A percentile compares a stretch with the other conserved stretches of the same genome.
phyloP scores from a whole-genome alignment of 192 early-diverging fungal species.

The Paraglomus occultum region DNA sequence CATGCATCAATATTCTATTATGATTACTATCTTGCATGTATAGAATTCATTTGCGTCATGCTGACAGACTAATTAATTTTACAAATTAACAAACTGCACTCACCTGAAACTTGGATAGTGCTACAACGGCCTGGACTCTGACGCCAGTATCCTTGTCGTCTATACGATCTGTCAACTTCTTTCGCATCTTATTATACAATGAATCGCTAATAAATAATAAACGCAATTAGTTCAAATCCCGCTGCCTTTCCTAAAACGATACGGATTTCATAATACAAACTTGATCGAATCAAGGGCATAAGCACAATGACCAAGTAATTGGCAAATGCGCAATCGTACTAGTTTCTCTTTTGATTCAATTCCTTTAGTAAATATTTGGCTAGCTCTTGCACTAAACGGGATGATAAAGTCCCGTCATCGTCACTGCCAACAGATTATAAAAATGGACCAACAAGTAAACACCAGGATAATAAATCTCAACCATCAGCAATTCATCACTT shows the following conservation, averaged over 20 bases:
- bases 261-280: constrained; percentile 39
- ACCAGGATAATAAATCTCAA: background rate
- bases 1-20: too few species aligned
- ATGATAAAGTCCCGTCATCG: constrained; percentile 53
- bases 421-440: constrained; percentile 31
- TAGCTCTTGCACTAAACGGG: constrained; percentile 68
- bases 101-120: constrained; percentile 73
- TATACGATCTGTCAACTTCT: constrained; percentile 65
- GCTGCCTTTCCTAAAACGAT: background rate
- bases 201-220: constrained; percentile 58
- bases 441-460: background rate
- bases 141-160: constrained; percentile 79
- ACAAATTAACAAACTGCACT: constrained; percentile 35
- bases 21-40: too few species aligned
- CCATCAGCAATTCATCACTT: background rate
- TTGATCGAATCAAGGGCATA: constrained; percentile 76
- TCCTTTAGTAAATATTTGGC: constrained; percentile 71
- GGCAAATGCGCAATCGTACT: constrained; percentile 72
- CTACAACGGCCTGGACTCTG: constrained; percentile 74
- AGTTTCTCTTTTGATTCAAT: constrained; percentile 78
- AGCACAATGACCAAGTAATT: constrained; percentile 71
- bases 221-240: background rate
- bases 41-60: too few species aligned
- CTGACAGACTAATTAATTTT: background rate
- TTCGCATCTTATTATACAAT: constrained; percentile 66